Conservation (phyloP, 2,329 filamentous ascomycete genomes). For the Corynespora cassiicola region DNA sequence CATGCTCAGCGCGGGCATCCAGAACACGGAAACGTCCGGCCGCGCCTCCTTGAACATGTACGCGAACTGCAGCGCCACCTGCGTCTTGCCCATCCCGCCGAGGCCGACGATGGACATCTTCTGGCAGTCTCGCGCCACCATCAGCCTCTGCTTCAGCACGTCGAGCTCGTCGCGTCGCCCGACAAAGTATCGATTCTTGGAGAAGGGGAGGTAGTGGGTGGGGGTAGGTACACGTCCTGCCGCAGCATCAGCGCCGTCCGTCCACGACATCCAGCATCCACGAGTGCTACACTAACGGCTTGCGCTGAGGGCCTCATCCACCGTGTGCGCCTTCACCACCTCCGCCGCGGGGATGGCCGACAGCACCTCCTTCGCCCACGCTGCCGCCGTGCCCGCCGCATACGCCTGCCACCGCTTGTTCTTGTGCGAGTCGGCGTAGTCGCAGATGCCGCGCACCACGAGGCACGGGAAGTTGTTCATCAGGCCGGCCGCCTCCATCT, state of each 20-base stretch:
- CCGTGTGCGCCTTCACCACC: slow-evolving; percentile 7
- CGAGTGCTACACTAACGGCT: slow-evolving; percentile 4
- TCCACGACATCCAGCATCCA: too few relatives aligned
- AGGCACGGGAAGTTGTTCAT: slow-evolving; percentile 25
- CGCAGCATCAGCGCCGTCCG: slow-evolving; percentile 1
- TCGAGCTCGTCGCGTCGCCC: slow-evolving; percentile 29
- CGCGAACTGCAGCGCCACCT: slow-evolving; percentile 37
- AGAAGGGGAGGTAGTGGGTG: slow-evolving; percentile 28
- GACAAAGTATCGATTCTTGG: slow-evolving; percentile 31
- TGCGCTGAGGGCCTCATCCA: slow-evolving; percentile 7
- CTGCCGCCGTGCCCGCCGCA: slow-evolving; percentile 17
- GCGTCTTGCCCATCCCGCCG: slow-evolving; percentile 40
- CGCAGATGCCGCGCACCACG: slow-evolving; percentile 22
- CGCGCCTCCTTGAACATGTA: slow-evolving; percentile 24
- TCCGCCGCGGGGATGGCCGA: slow-evolving; percentile 8
- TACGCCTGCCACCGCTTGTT: slow-evolving; percentile 21
- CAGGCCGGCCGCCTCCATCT: slow-evolving; percentile 20
- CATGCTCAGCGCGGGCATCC: slow-evolving; percentile 25
- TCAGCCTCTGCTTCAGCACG: slow-evolving; percentile 27
- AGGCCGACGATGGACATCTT: slow-evolving; percentile 35
- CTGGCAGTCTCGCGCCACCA: slow-evolving; percentile 26
- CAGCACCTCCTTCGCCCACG: slow-evolving; percentile 19
- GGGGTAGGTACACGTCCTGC: slow-evolving; percentile 3
- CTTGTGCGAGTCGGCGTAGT: slow-evolving; percentile 26
- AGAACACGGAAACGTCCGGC: slow-evolving; percentile 25